Evolutionary conservation across 1,139 yeast genomes (phyloP), one percentile per base, ranked within the genome.

Genomic region (Kodamaea arcana): DNA sequence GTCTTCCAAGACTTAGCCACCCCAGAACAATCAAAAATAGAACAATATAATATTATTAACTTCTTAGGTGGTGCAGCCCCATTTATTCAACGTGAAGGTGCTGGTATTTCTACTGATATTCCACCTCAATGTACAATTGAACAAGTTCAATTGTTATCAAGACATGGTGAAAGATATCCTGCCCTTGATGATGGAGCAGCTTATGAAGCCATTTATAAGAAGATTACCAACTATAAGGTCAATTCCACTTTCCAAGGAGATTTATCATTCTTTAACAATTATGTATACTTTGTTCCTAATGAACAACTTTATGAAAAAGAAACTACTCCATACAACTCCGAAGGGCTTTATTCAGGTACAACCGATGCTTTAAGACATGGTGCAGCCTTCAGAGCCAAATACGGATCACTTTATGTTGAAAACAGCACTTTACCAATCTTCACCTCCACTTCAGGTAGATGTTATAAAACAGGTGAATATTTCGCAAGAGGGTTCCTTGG

Each of bases 91-190:
- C 50, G 52, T 23, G 47, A 51, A 3, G 69, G 69, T 0, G 54
- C 43, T 38, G 69, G 69, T 0, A 64, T 64, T 16, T 52, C 58
- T 16, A 54, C 65, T 9, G 60, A 54, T 14, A 46, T 58, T 9
- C 70, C 70, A 0, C 48, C 43, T 4, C 51, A 54, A 31, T 62
- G 68, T 43, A 47, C 48, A 4, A 38, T 64, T 30, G 65, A 62
- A 36, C 69, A 62, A 54, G n/a, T n/a, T n/a, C n/a, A n/a, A n/a
- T n/a, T n/a, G n/a, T n/a, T n/a, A n/a, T n/a, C n/a, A n/a, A n/a
- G 70, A 47, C 70, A 64, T 34, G 70, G 69, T 0, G 69, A 63
- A 39, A 47, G 69, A 33, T 64, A 46, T 41, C 70, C 70, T 4
- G 56, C 60, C 2, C 36, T 45, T n/a, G 37, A 48, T 3, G 55